Evolutionary conservation across 2,329 filamentous ascomycete species (phyloP).

Genomic region (Fusarium drepaniforme): DNA sequence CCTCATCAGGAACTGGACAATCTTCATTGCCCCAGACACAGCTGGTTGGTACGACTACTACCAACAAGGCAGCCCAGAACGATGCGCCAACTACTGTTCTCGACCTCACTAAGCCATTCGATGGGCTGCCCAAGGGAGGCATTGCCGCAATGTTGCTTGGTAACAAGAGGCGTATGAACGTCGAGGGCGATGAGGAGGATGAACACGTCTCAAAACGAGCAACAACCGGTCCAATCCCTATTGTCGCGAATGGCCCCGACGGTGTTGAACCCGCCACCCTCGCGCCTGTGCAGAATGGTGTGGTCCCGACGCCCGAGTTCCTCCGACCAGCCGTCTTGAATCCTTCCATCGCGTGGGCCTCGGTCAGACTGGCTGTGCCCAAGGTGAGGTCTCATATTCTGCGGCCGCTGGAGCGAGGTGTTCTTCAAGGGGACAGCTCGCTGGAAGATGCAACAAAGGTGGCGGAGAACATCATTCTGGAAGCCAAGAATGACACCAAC

Average conservation of each 20-base stretch:
- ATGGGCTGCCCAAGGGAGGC: slow-evolving; percentile 91
- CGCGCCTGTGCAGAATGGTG: slow-evolving; percentile 68
- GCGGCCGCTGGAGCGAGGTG: slow-evolving; percentile 79
- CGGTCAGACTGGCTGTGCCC: slow-evolving; percentile 88
- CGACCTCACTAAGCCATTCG: slow-evolving; percentile 93
- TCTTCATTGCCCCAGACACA: slow-evolving; percentile 92
- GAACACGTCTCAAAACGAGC: slow-evolving; percentile 65
- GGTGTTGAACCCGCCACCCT: slow-evolving; percentile 82
- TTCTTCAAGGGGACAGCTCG: slow-evolving; percentile 64
- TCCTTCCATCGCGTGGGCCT: slow-evolving; percentile 83
- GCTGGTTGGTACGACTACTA: slow-evolving; percentile 80
- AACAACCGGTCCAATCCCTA: slow-evolving; percentile 76
- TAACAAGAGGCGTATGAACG: slow-evolving; percentile 88
- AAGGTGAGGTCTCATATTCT: slow-evolving; percentile 87
- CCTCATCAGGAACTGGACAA: slow-evolving; percentile 86
- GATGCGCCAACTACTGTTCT: slow-evolving; percentile 86
- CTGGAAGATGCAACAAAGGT: slow-evolving; percentile 72
- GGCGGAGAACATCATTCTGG: slow-evolving; percentile 81
- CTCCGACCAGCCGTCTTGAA: slow-evolving; percentile 89
- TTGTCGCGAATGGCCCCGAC: slow-evolving; percentile 81
- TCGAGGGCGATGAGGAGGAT: slow-evolving; percentile 82
- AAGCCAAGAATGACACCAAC: slow-evolving; percentile 86
- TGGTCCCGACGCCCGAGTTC: slow-evolving; percentile 82
- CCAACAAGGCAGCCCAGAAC: slow-evolving; percentile 70
- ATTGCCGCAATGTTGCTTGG: slow-evolving; percentile 88